Evolutionary conservation across 2,329 filamentous ascomycete genomes (phyloP).

Genomic region (Pyrenochaeta sp.): DNA sequence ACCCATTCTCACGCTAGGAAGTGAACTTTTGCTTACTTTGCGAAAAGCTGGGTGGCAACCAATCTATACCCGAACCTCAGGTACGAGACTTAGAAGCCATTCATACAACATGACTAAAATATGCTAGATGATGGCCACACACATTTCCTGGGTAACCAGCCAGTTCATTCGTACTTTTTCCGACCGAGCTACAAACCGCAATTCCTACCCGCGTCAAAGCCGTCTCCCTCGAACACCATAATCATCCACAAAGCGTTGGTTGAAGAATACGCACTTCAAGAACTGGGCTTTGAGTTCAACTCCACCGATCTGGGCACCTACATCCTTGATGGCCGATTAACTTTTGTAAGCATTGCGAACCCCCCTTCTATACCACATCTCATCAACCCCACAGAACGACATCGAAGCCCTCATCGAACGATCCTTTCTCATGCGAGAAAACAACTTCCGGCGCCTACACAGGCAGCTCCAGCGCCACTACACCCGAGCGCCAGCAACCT

Average conservation of each 20-base stretch:
- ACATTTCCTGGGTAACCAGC: constrained; percentile 26
- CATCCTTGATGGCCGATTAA: constrained; percentile 19
- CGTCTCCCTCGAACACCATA: constrained; percentile 10
- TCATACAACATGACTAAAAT: neutral
- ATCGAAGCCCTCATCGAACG: constrained; percentile 26
- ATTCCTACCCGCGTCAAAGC: constrained; percentile 3
- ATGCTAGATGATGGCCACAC: constrained; percentile 21
- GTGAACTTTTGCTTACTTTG: constrained; percentile 25
- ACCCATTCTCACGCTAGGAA: constrained; percentile 16
- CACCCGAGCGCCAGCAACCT: neutral
- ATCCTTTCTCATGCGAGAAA: constrained; percentile 27
- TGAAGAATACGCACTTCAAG: constrained; percentile 19
- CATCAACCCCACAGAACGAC: constrained; percentile 15
- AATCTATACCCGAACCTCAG: constrained; percentile 22
- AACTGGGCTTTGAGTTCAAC: constrained; percentile 15
- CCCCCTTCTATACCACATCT: neutral
- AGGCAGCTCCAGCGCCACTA: constrained; percentile 15
- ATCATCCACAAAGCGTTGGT: constrained; percentile 19
- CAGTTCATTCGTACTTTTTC: constrained; percentile 32
- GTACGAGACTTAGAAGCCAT: constrained; percentile 10
- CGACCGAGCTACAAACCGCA: constrained; percentile 27
- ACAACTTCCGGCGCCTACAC: constrained; percentile 13
- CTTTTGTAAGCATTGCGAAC: constrained; percentile 15
- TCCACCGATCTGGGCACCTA: constrained; percentile 13
- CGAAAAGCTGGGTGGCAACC: constrained; percentile 27